Conservation (phyloP, 257 asterid genomes). For the Verbena officinalis region DNA sequence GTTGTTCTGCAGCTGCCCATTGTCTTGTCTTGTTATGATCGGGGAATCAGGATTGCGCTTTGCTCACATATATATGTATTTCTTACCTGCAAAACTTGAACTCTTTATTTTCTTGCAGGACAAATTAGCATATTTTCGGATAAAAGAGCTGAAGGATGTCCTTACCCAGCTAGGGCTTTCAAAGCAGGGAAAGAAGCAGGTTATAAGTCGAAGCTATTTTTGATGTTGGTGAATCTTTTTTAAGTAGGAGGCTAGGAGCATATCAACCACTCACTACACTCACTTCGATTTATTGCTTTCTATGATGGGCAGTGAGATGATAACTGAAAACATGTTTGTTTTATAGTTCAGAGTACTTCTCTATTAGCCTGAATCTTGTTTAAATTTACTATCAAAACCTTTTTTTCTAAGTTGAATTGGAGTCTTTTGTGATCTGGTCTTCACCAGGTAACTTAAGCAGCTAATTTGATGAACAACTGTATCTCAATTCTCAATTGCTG, state of each 20-base stretch:
- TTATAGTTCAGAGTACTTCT: background rate
- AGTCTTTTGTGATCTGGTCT: conserved; percentile 1
- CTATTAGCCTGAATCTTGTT: background rate
- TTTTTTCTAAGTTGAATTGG: conserved; percentile 1
- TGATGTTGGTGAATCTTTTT: conserved; percentile 11
- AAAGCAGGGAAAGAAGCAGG: conserved; percentile 99
- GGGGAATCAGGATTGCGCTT: conserved; percentile 2
- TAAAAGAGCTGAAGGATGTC: conserved; percentile 97
- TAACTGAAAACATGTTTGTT: background rate
- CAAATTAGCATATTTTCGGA: conserved; percentile 83
- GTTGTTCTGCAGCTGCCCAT: background rate
- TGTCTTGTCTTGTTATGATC: conserved; percentile 8
- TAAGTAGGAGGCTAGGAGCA: background rate
- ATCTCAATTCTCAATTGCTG: background rate
- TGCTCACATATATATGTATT: background rate
- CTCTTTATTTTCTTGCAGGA: conserved; percentile 56
- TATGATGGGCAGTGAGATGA: conserved; percentile 14
- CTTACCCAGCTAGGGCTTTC: conserved; percentile 87
- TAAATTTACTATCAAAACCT: background rate
- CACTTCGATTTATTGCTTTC: conserved; percentile 3
- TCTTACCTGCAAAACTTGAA: background rate
- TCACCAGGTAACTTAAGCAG: conserved; percentile 5
- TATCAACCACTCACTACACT: background rate
- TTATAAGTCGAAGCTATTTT: conserved; percentile 27
- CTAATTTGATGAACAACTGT: background rate